Percentiles rank a stretch among this genome's conserved stretches.
These are phyloP conservation scores for Boletus vinaceobasis DNA, from an alignment of 768 basidiomycete species.

Conservation along the genomic window DNA sequence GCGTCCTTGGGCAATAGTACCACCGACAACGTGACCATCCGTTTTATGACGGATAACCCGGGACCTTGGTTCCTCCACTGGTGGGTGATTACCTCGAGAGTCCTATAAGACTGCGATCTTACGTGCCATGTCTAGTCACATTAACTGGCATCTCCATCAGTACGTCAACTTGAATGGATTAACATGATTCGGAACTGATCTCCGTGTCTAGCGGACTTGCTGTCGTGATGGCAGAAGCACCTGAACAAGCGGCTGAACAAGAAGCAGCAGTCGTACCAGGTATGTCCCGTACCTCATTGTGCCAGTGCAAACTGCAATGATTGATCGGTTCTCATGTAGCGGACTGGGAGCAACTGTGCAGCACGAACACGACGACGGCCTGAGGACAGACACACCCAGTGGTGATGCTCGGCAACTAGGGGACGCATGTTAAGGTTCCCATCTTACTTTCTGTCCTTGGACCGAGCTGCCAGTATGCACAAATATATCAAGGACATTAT, in stretches of 20 bases:
- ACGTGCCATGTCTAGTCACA: constrained; percentile 16
- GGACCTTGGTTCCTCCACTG: constrained; percentile 59
- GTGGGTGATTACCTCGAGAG: constrained; percentile 10
- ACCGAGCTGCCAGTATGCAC: background rate
- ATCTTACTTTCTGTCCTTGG: background rate
- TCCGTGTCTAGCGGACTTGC: constrained; percentile 22
- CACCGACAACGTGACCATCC: constrained; percentile 48
- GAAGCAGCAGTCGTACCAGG: constrained; percentile 18
- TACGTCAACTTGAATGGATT: constrained; percentile 6
- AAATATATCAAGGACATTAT: background rate
- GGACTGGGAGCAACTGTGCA: constrained; percentile 22
- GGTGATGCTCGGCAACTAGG: background rate
- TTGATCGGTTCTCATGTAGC: constrained; percentile 5
- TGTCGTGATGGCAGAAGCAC: constrained; percentile 29
- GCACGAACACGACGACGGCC: no score
- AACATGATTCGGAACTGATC: background rate
- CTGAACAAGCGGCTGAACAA: constrained; percentile 3
- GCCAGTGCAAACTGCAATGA: background rate
- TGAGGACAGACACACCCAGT: constrained; percentile 1
- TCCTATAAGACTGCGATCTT: background rate
- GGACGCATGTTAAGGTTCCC: background rate
- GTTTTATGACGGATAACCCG: constrained; percentile 63
- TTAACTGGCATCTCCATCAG: constrained; percentile 30
- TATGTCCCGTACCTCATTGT: background rate
- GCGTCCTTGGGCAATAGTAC: constrained; percentile 25